Evolutionary conservation across 1,284 basidiomycete species (phyloP).

Genomic region (Pseudozyma sp.): DNA sequence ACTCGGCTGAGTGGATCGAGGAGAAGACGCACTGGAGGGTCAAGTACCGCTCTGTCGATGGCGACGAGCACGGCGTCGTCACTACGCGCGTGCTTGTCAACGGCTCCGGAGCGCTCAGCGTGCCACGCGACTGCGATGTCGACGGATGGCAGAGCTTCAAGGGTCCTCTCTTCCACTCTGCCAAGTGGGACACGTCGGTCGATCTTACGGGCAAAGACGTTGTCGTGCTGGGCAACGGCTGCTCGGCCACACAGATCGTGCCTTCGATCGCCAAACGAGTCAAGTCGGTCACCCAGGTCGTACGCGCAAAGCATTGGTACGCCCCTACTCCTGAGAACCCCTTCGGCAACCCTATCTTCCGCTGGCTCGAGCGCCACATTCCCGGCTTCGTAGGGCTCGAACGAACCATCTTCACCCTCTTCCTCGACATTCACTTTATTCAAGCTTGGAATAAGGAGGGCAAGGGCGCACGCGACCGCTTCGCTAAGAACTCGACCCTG

Average conservation of each 20-base stretch:
- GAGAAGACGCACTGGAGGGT: conserved; percentile 46
- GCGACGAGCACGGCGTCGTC: conserved; percentile 12
- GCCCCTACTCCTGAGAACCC: conserved; percentile 42
- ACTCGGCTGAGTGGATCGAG: conserved; percentile 41
- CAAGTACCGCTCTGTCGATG: conserved; percentile 13
- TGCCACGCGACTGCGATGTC: conserved; percentile 46
- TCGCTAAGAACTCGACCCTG: conserved; percentile 21
- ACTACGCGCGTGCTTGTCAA: conserved; percentile 38
- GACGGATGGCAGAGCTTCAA: conserved; percentile 46
- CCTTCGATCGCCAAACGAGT: conserved; percentile 32
- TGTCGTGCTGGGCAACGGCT: conserved; percentile 63
- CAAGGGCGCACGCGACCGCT: conserved; percentile 26
- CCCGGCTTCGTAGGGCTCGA: conserved; percentile 29
- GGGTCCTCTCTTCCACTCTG: conserved; percentile 63
- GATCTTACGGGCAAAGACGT: conserved; percentile 60
- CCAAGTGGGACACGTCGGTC: conserved; percentile 61
- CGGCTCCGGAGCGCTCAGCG: conserved; percentile 40
- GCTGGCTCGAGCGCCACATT: conserved; percentile 25
- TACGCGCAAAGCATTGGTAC: conserved; percentile 51
- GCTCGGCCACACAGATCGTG: conserved; percentile 59
- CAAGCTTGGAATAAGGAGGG: conserved; percentile 29
- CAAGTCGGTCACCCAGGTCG: conserved; percentile 45
- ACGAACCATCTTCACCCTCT: conserved; percentile 35
- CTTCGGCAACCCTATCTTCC: conserved; percentile 2
- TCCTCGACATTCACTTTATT: conserved; percentile 39